Evolutionary conservation across 148 eudicot species (phyloP).

Genomic region (Rhododendron kiyosumense): DNA sequence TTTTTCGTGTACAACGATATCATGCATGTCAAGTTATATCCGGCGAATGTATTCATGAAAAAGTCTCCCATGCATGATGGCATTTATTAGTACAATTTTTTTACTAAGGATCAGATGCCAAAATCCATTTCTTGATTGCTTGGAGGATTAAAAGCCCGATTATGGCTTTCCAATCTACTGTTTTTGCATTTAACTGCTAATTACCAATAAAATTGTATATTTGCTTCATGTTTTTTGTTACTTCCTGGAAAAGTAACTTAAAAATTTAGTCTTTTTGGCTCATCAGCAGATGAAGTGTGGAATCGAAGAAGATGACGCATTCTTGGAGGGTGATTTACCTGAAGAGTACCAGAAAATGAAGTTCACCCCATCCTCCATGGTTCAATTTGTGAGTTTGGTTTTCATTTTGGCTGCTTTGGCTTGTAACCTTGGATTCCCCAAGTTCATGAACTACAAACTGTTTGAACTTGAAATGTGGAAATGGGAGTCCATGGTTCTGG

Average conservation of each 20-base stretch:
- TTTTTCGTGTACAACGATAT: no score
- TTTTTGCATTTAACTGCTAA: not conserved
- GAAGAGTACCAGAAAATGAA: not conserved
- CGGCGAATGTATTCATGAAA: not conserved
- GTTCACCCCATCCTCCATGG: not conserved
- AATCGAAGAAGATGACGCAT: not conserved
- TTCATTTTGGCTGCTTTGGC: not conserved
- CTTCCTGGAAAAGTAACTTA: not conserved
- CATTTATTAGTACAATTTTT: not conserved
- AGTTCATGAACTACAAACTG: not conserved
- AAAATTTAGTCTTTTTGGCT: not conserved
- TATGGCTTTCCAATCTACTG: not conserved
- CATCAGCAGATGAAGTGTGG: not conserved
- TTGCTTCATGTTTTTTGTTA: not conserved
- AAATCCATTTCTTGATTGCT: not conserved
- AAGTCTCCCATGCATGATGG: not conserved
- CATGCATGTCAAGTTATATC: no score
- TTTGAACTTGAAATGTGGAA: conserved; percentile 4
- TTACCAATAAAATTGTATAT: not conserved
- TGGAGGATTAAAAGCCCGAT: not conserved
- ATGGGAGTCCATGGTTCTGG: conserved; percentile 35
- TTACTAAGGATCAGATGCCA: not conserved
- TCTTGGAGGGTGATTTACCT: not conserved
- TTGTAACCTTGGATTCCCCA: not conserved
- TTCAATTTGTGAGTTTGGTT: conserved; percentile 4